Evolutionary conservation across 2,329 filamentous ascomycete species (phyloP), one percentile per base, ranked within the genome.

Genomic region (Microsporum ferrugineum): DNA sequence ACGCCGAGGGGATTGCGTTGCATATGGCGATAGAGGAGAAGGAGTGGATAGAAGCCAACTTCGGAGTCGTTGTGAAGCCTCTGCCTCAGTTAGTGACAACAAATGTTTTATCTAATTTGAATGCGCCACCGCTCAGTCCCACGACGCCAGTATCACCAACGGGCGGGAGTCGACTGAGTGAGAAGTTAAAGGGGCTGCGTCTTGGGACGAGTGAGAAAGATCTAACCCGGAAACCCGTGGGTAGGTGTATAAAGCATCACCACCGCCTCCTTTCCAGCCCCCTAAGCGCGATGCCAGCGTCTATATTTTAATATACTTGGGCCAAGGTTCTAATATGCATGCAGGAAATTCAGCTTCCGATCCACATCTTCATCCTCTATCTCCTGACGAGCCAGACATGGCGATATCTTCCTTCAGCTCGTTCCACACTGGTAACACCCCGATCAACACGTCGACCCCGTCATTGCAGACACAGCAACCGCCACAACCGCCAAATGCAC

Each of bases 11-110:
- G 23, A 83, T 96, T 17, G 91, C 88, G 1, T 76, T 95, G 61
- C 84, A 89, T 70, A 95, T 95, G 87, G 89, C 87, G 0, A 72
- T 89, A 56, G 84, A 89, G 62, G 91, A 96, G 73, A 88, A 86
- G 70, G 82, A 88, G 66, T 95, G 90, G 90, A 91, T 96, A 59
- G 83, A 89, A 68, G 79, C 85, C 55, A 89, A 91, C 67, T 96
- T 95, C 72, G 87, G 87, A 4, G 77, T 89, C 1, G 63, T 60
- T 23, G 71, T 68, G 47, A 72, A 74, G 60, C 78, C 73, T 63
- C 77, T 73, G 59, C 72, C 56, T 65, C 63, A 63, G 1, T 68
- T 62, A 65, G 61, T 63, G 5, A 72, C 71, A 33, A 71, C 76
- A 58, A 76, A 65, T 61, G 69, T 74, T 57, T 72, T 71, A 12